phyloP scores from a whole-genome alignment of 2,329 filamentous ascomycete genomes.

The Pleomassaria siparia region DNA sequence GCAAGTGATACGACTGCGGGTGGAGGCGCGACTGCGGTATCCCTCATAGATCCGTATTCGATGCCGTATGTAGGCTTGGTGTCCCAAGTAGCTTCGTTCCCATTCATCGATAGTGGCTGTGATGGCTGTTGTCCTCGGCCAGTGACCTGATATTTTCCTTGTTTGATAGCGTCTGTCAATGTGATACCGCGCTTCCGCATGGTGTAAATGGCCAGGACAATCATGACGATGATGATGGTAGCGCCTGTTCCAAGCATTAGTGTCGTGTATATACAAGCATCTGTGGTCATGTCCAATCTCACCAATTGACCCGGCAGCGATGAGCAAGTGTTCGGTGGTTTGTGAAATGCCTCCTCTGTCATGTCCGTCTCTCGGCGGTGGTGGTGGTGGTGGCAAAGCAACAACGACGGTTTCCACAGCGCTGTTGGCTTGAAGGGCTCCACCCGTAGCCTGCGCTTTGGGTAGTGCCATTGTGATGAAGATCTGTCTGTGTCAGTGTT shows the following conservation, averaged over 20 bases:
- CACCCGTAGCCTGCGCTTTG: slow-evolving; percentile 15
- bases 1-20: slow-evolving; percentile 19
- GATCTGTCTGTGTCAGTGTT: slow-evolving; percentile 24
- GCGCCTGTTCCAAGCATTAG: slow-evolving; percentile 32
- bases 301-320: slow-evolving; percentile 46
- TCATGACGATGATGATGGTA: slow-evolving; percentile 42
- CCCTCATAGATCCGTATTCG: slow-evolving; percentile 27
- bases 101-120: slow-evolving; percentile 23
- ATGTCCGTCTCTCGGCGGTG: slow-evolving; percentile 11
- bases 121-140: slow-evolving; percentile 25
- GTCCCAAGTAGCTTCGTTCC: slow-evolving; percentile 19
- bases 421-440: slow-evolving; percentile 23
- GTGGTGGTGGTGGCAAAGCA: slow-evolving; percentile 19
- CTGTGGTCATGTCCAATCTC: slow-evolving; percentile 7
- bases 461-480: slow-evolving; percentile 25
- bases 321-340: slow-evolving; percentile 43
- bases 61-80: slow-evolving; percentile 24
- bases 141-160: slow-evolving; percentile 24
- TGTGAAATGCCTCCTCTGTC: slow-evolving; percentile 34
- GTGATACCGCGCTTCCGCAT: slow-evolving; percentile 42
- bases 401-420: slow-evolving; percentile 31
- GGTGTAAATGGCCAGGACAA: slow-evolving; percentile 38
- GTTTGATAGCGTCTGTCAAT: slow-evolving; percentile 29
- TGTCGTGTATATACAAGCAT: too few species aligned
- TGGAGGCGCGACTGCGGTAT: slow-evolving; percentile 28